Percentiles rank a stretch among this genome's conserved stretches.
phyloP scores from a whole-genome alignment of 164 flowering plant species.

The Tetrastigma voinierianum region DNA sequence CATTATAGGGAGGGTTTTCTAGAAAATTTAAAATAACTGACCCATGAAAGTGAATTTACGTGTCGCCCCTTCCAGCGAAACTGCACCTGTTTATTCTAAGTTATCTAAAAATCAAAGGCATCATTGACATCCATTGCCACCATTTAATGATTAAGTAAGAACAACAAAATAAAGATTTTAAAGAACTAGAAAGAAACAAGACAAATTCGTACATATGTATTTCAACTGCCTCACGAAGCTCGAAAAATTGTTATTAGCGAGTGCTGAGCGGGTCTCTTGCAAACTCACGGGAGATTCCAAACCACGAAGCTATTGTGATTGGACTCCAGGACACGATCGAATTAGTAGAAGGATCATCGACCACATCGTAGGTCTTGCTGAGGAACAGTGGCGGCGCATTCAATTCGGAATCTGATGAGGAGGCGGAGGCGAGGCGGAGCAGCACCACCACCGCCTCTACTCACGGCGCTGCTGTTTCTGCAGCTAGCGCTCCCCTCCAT shows the following conservation, averaged over 20 bases:
- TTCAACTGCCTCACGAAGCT: constrained; percentile 65
- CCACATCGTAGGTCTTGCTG: constrained; percentile 73
- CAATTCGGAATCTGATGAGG: constrained; percentile 34
- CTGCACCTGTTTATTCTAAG: too few relatives aligned
- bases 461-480: not conserved
- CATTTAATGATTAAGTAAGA: not conserved
- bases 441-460: constrained; percentile 4
- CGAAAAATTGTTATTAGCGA: constrained; percentile 48
- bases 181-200: not conserved
- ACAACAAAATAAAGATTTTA: not conserved
- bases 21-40: too few relatives aligned
- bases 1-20: not conserved
- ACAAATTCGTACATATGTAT: constrained; percentile 50
- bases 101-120: too few relatives aligned
- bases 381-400: constrained; percentile 69
- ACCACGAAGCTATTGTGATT: constrained; percentile 57
- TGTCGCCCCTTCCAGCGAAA: too few relatives aligned
- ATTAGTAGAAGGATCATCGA: constrained; percentile 61
- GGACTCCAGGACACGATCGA: constrained; percentile 61
- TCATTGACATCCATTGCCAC: too few relatives aligned
- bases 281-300: constrained; percentile 67
- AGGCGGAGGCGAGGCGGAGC: constrained; percentile 22
- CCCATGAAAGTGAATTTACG: too few relatives aligned
- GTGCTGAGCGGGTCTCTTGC: constrained; percentile 62
- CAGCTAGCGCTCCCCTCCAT: constrained; percentile 20